phyloP scores from a whole-genome alignment of 1,139 yeast genomes.

The Protomyces arabidopsidicola region DNA sequence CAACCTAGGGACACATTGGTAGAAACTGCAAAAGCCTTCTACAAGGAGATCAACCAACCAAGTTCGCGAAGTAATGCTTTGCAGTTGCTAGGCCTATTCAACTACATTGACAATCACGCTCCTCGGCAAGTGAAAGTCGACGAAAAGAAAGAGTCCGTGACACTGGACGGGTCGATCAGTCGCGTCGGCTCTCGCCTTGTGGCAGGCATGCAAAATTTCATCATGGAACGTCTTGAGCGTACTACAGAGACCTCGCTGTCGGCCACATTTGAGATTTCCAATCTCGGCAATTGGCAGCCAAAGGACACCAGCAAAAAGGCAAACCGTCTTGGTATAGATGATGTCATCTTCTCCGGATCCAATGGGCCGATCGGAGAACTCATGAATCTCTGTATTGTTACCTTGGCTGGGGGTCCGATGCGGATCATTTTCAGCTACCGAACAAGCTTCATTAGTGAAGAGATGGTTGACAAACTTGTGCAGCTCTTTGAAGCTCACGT shows the following conservation, averaged over 20 bases:
- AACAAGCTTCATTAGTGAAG: slow-evolving; percentile 1
- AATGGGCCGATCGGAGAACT: slow-evolving; percentile 16
- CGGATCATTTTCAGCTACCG: slow-evolving; percentile 7
- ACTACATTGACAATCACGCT: neutral
- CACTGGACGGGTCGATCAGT: neutral
- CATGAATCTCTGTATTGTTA: slow-evolving; percentile 11
- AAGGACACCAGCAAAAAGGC: neutral
- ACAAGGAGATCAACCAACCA: slow-evolving; percentile 8
- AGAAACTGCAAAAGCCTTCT: slow-evolving; percentile 8
- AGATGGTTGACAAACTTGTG: neutral
- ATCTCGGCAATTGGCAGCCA: slow-evolving; percentile 5
- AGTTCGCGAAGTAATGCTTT: neutral
- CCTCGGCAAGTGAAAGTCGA: neutral
- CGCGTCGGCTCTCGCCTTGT: neutral
- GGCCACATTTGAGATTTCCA: slow-evolving; percentile 13
- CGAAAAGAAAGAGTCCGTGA: neutral
- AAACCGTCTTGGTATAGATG: neutral
- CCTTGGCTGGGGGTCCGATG: slow-evolving; percentile 17
- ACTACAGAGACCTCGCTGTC: slow-evolving; percentile 1
- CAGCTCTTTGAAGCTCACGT: too few species aligned
- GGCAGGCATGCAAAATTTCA: slow-evolving; percentile 5
- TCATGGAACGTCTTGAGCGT: neutral
- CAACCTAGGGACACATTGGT: neutral
- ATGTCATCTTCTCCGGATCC: slow-evolving; percentile 9
- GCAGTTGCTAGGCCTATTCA: neutral